A percentile compares a stretch with the other conserved stretches of the same genome.
Conservation (phyloP, 2,329 filamentous ascomycete genomes). For the Phialocephala sp. region DNA sequence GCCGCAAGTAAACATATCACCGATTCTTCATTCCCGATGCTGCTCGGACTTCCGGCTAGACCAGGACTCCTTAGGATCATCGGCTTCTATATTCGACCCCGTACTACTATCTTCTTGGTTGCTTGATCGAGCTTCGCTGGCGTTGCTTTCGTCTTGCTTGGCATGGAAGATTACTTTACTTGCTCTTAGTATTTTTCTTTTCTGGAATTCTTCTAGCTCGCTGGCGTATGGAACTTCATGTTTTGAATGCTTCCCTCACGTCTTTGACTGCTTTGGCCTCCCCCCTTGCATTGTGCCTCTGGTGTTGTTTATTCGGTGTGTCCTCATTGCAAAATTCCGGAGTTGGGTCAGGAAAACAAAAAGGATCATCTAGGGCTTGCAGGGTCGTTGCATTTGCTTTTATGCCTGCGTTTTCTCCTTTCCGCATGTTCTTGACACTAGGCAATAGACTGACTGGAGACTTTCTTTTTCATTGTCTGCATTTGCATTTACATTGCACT, state of each 20-base stretch:
- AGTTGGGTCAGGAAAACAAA: not conserved
- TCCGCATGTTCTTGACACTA: not conserved
- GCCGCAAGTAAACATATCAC: constrained; percentile 1
- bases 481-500: not conserved
- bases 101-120: not conserved
- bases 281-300: not conserved
- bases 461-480: not conserved
- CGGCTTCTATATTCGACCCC: not conserved
- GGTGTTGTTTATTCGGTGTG: not conserved
- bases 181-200: not conserved
- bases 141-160: not conserved
- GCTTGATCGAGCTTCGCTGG: not conserved
- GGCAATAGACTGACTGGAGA: not conserved
- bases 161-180: not conserved
- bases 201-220: not conserved
- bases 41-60: not conserved
- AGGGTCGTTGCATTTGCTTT: not conserved
- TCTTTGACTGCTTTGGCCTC: not conserved
- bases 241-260: not conserved
- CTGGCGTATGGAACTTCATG: not conserved
- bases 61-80: not conserved
- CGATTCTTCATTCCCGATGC: not conserved
- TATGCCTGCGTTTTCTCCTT: not conserved
- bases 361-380: not conserved
- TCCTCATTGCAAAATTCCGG: not conserved